Evolutionary conservation across 2,329 filamentous ascomycete genomes (phyloP), one percentile per base, ranked within the genome.

Genomic region (Ceratocystiopsis brevicomis): DNA sequence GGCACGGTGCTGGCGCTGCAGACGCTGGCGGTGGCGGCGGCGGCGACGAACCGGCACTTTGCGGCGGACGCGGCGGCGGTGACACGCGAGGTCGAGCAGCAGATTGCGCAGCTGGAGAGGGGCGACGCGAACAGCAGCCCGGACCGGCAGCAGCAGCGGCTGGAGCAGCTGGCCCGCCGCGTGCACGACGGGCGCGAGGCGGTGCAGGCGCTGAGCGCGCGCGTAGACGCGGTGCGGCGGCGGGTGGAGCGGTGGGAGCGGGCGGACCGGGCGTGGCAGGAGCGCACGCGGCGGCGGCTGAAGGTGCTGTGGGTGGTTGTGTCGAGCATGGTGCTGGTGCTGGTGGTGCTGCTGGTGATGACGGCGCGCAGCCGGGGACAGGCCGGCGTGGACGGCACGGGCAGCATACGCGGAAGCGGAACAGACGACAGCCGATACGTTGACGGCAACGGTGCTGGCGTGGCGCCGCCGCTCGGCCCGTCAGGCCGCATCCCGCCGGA

Each of bases 181-280:
- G 71, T 88, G 30, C 61, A 68, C 43, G 57, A 60, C 3, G 76
- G 76, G 11, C 71, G 76, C 39, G 61, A 70, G 40, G 73, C 68
- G 50, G 74, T 81, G 34, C 64, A 69, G 41, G 59, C 61, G 15
- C 63, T 86, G 35, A 74, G 74, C 46, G 65, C 64, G 38, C 66
- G 81, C 40, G 71, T 88, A 3, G 74, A 78, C 42, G 60, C 66
- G 14, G 78, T 83, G 13, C 67, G 73, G 41, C 60, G 68, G 44
- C 67, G 73, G 9, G 73, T 87, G 14, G 77, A 81, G 54, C 62
- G 64, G 25, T 82, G 79, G 69, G 78, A 82, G 56, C 66, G 65
- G 44, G 68, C 71, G 2, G 81, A 86, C 57, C 65, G 63, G 40
- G 72, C 76, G 52, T 79, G 77, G 67, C 73, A 81, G 58, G 75